Evolutionary conservation across 2,329 filamentous ascomycete species (phyloP).

Genomic region (Talaromyces pinophilus): DNA sequence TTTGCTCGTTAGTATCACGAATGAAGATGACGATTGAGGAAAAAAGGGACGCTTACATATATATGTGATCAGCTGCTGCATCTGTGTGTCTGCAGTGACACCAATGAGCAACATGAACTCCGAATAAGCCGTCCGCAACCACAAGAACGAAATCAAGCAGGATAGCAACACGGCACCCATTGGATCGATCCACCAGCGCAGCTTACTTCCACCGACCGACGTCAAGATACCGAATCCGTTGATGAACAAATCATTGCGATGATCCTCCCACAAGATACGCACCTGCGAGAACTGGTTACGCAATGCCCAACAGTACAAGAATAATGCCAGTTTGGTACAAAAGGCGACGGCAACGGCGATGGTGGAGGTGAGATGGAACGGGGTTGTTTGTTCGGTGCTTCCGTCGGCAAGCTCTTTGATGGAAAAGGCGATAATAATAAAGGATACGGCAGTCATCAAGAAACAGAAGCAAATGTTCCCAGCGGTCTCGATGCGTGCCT

Average conservation of each 20-base stretch:
- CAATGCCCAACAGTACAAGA: conserved; percentile 88
- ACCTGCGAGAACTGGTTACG: conserved; percentile 91
- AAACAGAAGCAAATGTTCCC: conserved; percentile 97
- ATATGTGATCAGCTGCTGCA: conserved; percentile 93
- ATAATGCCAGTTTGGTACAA: conserved; percentile 76
- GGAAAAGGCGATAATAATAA: conserved; percentile 90
- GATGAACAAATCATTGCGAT: conserved; percentile 95
- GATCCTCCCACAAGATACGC: conserved; percentile 91
- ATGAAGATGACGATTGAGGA: too few species aligned
- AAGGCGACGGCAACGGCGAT: conserved; percentile 85
- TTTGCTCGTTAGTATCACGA: not conserved
- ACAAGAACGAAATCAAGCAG: conserved; percentile 73
- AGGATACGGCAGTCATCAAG: conserved; percentile 87
- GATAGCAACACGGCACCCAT: conserved; percentile 85
- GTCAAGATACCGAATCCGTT: conserved; percentile 92
- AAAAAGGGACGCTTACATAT: conserved; percentile 59
- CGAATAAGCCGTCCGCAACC: conserved; percentile 79
- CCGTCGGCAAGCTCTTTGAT: conserved; percentile 64
- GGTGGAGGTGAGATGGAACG: conserved; percentile 78
- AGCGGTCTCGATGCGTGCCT: conserved; percentile 89
- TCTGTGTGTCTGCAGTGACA: conserved; percentile 79
- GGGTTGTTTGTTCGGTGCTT: conserved; percentile 54
- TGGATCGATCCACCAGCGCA: conserved; percentile 93
- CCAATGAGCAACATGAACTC: conserved; percentile 93
- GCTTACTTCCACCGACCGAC: conserved; percentile 83